Evolutionary conservation across 73 alveolate species (phyloP), one percentile per base, ranked within the genome.

Genomic region (Paramecium biaurelia): DNA sequence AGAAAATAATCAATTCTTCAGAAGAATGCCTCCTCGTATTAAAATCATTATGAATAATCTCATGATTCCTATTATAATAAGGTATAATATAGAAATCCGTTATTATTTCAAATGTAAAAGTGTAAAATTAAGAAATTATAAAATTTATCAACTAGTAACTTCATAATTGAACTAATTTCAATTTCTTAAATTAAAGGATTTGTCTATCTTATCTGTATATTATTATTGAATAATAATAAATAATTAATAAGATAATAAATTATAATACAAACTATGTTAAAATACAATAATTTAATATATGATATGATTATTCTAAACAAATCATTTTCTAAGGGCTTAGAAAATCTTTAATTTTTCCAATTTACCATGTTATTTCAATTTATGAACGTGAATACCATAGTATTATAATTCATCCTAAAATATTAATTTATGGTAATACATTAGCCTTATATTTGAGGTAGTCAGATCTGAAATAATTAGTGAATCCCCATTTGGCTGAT

Each of bases 401-500:
- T 79, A 79, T 42, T 79, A 58, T 24, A 79, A 47, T 79, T 79
- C 90, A 79, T 79, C 74, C 90, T 79, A 79, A 43, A 53, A 5
- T n/a, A 18, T 53, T 79, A 18, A 43, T 43, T 7, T 21, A 21
- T 21, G 15, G 15, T 30, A 23, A 20, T 79, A 79, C 90, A 79
- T 79, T 79, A 43, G 90, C 90, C 49, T 79, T 79, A 47, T 79
- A 79, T 45, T 79, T 43, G 14, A 43, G 92, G 95, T 96, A 98
- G 95, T 98, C 99, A 70, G 95, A 93, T 94, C 95, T 94, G 92
- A 98, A 93, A 95, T 68, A 93, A 95, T 95, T 96, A 76, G 99
- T 98, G 99, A 98, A 98, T 47, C 99, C 99, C 94, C 97, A 98
- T 97, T 98, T 98, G 89, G 96, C 93, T 93, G 99, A 94, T 93